Conservation (phyloP, 805 yeast genomes). For the Candida montana region DNA sequence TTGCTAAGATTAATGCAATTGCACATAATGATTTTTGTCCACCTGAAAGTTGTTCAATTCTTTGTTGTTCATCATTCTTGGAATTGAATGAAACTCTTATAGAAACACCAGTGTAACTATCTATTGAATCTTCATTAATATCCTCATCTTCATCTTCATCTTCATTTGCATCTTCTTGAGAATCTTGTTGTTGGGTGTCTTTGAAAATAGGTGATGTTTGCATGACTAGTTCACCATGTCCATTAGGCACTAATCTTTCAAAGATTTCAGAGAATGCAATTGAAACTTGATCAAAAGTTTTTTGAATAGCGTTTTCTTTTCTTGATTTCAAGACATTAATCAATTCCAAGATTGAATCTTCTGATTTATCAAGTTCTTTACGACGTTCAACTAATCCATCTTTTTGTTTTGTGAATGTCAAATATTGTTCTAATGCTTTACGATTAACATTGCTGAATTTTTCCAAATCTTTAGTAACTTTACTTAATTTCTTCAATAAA, state of each 20-base stretch:
- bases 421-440: conserved; percentile 82
- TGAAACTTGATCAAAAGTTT: conserved; percentile 74
- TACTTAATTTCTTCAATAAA: conserved; percentile 47
- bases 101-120: conserved; percentile 73
- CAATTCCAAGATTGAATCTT: conserved; percentile 64
- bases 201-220: conserved; percentile 23
- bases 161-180: conserved; percentile 22
- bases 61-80: conserved; percentile 74
- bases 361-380: conserved; percentile 63
- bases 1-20: conserved; percentile 85
- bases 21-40: conserved; percentile 98
- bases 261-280: conserved; percentile 69
- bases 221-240: conserved; percentile 70
- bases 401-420: conserved; percentile 66
- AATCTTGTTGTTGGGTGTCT: conserved; percentile 9
- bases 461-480: conserved; percentile 51
- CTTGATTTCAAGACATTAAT: conserved; percentile 66
- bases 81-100: conserved; percentile 88
- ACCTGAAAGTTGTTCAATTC: conserved; percentile 89
- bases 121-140: conserved; percentile 28
- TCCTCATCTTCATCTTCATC: conserved; percentile 20
- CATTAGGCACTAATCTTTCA: conserved; percentile 76
- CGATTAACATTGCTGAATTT: conserved; percentile 76
- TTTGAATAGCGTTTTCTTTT: conserved; percentile 75
- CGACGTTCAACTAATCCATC: conserved; percentile 61